phyloP scores from a whole-genome alignment of 2,329 filamentous ascomycete species.

The Neopestalotiopsis sp. region DNA sequence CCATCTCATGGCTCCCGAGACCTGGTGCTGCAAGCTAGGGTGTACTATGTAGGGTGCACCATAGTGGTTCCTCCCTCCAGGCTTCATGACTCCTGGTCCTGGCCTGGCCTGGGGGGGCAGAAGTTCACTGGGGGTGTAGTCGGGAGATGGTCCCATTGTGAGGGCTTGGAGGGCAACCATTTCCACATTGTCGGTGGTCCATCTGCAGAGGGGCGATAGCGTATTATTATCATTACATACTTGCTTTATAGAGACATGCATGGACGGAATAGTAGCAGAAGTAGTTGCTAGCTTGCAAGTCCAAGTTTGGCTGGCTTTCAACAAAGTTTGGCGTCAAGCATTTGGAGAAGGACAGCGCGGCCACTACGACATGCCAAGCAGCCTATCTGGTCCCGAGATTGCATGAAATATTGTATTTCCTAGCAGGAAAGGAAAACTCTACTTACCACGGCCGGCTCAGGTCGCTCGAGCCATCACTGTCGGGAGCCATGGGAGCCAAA shows the following conservation, averaged over 20 bases:
- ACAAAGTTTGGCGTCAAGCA: neutral
- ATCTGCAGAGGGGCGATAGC: neutral
- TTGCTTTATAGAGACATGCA: neutral
- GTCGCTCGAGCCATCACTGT: neutral
- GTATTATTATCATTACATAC: neutral
- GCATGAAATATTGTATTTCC: neutral
- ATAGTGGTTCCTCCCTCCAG: too few species aligned
- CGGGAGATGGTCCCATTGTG: neutral
- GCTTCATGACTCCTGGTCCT: too few species aligned
- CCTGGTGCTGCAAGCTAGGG: neutral
- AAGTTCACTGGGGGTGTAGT: too few species aligned
- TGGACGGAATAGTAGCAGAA: neutral
- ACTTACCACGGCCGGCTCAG: neutral
- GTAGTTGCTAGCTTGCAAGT: neutral
- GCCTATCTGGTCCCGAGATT: neutral
- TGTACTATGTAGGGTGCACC: neutral
- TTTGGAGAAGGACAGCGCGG: neutral
- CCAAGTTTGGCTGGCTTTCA: neutral
- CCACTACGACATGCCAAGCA: neutral
- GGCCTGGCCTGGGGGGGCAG: too few species aligned
- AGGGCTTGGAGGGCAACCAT: neutral
- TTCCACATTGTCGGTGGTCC: neutral
- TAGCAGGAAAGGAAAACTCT: neutral
- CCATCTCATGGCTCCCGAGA: slow-evolving; percentile 2
- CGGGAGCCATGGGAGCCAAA: neutral